phyloP scores from a whole-genome alignment of 345 rosid species.

The Draba incana region DNA sequence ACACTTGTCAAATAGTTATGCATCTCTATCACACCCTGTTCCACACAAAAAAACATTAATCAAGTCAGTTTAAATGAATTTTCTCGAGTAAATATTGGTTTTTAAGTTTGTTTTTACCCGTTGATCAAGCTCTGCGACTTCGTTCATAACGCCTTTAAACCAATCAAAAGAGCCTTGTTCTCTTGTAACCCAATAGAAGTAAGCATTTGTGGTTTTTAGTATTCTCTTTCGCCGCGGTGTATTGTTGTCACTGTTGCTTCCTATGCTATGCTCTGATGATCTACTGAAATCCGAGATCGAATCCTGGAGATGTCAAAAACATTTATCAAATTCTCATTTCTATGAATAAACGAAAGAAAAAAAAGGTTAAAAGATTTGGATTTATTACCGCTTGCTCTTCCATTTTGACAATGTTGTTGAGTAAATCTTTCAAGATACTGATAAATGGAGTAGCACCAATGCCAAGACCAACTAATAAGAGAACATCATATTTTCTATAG shows the following conservation, averaged over 20 bases:
- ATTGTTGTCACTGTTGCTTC: constrained; percentile 49
- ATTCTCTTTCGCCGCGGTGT: constrained; percentile 61
- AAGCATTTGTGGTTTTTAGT: constrained; percentile 84
- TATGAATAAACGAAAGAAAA: not conserved
- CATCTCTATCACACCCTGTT: constrained; percentile 96
- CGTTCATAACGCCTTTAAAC: constrained; percentile 99
- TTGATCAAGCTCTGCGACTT: constrained; percentile 90
- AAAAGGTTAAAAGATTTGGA: not conserved
- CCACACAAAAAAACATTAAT: not conserved
- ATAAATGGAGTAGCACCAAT: constrained; percentile 99
- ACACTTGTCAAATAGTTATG: constrained; percentile 98
- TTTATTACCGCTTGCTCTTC: constrained; percentile 78
- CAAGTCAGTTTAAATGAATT: not conserved
- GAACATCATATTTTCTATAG: constrained; percentile 81
- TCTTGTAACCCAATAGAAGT: constrained; percentile 98
- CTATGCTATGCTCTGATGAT: constrained; percentile 63
- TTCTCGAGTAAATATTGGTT: not conserved
- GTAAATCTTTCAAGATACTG: constrained; percentile 91
- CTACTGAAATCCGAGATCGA: constrained; percentile 62
- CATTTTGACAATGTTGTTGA: constrained; percentile 82
- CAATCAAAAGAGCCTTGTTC: constrained; percentile 99
- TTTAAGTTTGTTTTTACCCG: constrained; percentile 54
- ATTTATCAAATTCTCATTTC: not conserved
- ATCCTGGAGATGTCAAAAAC: constrained; percentile 55
- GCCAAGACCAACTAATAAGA: constrained; percentile 91